Evolutionary conservation across 371 early-diverging fungal genomes (phyloP), one percentile per base, ranked within the genome.

Genomic region (Zopfochytrium polystomum): DNA sequence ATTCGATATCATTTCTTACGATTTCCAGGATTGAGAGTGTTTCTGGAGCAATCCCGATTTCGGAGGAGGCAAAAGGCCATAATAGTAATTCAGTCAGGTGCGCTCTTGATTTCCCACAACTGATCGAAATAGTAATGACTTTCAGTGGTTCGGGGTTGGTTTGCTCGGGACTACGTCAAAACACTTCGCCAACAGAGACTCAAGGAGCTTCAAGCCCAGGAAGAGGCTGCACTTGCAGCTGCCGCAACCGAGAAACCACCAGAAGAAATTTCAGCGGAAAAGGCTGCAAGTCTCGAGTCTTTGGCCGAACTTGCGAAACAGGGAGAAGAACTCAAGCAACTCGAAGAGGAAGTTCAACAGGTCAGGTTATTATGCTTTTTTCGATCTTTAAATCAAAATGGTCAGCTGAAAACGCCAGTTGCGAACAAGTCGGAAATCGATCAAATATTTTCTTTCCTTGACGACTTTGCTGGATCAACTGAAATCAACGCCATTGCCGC

Each of bases 381-480:
- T n/a, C n/a, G n/a, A n/a, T n/a, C n/a, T n/a, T n/a, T n/a, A n/a
- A n/a, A n/a, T n/a, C n/a, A n/a, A n/a, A n/a, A n/a, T n/a, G n/a
- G n/a, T n/a, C n/a, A n/a, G n/a, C n/a, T n/a, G n/a, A n/a, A n/a
- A n/a, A n/a, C n/a, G n/a, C n/a, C n/a, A n/a, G n/a, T n/a, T n/a
- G n/a, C n/a, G 11, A 18, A 46, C 32, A 23, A 58, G 25, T n/a
- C 53, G 22, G 61, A 68, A 6, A 60, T 78, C 35, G 79, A 78
- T 29, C 60, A 70, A 48, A 48, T 78, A 23, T 78, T 75, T 52
- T 61, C 74, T 9, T 75, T 75, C 52, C 61, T 78, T 26, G 74
- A 70, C 22, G 74, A 74, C 29, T 78, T 69, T 53, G 52, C 53
- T 20, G 72, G 71, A 11, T 66, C 63, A 20, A 70, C 63, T 13